Conservation (phyloP, 441 rosid species). For the Gossypium trilobum region DNA sequence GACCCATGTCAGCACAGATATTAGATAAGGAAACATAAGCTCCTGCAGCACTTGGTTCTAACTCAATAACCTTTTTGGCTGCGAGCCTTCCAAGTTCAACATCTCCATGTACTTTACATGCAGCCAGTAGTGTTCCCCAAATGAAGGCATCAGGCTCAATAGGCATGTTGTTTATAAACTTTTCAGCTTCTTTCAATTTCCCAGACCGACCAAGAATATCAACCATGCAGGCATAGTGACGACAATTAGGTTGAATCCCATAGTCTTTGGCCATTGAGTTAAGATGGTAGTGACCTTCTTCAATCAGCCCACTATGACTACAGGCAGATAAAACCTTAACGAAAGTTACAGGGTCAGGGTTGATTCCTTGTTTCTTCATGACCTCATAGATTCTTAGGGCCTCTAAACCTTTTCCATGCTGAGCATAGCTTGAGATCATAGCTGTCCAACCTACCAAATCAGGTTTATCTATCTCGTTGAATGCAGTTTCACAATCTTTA, state of each 20-base stretch:
- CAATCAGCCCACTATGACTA: conserved; percentile 61
- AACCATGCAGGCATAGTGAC: conserved; percentile 69
- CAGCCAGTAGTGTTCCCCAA: conserved; percentile 75
- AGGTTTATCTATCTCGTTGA: conserved; percentile 43
- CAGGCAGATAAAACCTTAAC: conserved; percentile 68
- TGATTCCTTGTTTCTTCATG: conserved; percentile 42
- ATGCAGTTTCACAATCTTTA: conserved; percentile 49
- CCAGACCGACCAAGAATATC: conserved; percentile 80
- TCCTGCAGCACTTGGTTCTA: conserved; percentile 50
- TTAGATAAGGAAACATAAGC: conserved; percentile 64
- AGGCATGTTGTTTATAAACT: conserved; percentile 47
- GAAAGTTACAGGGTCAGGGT: conserved; percentile 64
- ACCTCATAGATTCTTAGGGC: conserved; percentile 46
- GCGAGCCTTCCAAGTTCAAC: conserved; percentile 60
- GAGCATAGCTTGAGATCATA: conserved; percentile 62
- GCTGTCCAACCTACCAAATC: conserved; percentile 70
- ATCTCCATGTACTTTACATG: conserved; percentile 65
- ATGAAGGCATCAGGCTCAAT: conserved; percentile 50
- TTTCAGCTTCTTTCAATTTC: conserved; percentile 59
- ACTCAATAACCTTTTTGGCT: conserved; percentile 44
- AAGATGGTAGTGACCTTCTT: conserved; percentile 51
- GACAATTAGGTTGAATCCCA: conserved; percentile 47
- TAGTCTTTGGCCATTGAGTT: conserved; percentile 54
- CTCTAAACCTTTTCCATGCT: conserved; percentile 59
- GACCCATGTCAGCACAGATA: conserved; percentile 60